Evolutionary conservation across 176 grass and related monocot genomes (phyloP).

Genomic region (Oryza australiensis): DNA sequence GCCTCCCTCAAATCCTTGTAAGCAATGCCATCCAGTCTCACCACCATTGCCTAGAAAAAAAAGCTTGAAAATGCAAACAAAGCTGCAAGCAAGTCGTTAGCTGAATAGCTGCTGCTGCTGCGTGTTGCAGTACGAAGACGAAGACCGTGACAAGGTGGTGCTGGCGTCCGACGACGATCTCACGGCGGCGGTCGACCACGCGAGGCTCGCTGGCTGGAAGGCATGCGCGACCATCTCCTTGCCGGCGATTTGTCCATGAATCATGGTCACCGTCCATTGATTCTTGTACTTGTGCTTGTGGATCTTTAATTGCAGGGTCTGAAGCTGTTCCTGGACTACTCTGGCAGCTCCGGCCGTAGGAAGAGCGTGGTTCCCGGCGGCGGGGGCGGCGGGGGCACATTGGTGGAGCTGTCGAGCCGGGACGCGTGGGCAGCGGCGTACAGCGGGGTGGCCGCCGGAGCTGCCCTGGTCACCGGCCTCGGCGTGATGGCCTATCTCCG

Average conservation of each 20-base stretch:
- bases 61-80: too few relatives aligned
- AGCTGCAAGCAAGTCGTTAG: too few relatives aligned
- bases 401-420: slow-evolving; percentile 28
- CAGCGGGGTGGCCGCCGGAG: slow-evolving; percentile 50
- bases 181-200: slow-evolving; percentile 70
- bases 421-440: slow-evolving; percentile 57
- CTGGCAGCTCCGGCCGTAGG: slow-evolving; percentile 29
- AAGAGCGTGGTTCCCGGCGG: background rate
- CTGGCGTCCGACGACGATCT: slow-evolving; percentile 74
- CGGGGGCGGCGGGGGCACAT: background rate
- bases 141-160: slow-evolving; percentile 76
- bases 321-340: slow-evolving; percentile 68
- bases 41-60: too few relatives aligned
- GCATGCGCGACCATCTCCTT: background rate
- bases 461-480: slow-evolving; percentile 61
- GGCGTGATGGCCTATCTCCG: slow-evolving; percentile 63
- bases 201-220: slow-evolving; percentile 83
- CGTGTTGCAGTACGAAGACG: slow-evolving; percentile 67
- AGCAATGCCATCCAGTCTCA: too few relatives aligned
- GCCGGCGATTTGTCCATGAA: too few relatives aligned
- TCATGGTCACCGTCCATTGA: too few relatives aligned
- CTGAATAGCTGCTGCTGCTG: too few relatives aligned
- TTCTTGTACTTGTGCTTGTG: background rate
- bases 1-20: slow-evolving; percentile 67
- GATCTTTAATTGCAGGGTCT: slow-evolving; percentile 41